These are phyloP conservation scores for Lepidium campestre DNA, from an alignment of 441 rosid species.

Conservation along the genomic window DNA sequence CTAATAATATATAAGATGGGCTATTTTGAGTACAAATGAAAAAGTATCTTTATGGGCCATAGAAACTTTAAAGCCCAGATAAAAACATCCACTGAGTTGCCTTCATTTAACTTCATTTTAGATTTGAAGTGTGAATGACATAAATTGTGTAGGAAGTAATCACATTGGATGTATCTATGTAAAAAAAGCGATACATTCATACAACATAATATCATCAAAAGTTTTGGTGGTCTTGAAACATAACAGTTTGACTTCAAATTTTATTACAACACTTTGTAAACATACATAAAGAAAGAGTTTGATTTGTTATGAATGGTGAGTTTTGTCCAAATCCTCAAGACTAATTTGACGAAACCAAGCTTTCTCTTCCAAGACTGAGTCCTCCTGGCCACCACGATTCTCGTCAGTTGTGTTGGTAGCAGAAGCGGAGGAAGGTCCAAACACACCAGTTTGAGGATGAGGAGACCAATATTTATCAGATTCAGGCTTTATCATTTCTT, in stretches of 20 bases:
- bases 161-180: too few species aligned
- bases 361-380: slow-evolving; percentile 52
- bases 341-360: slow-evolving; percentile 86
- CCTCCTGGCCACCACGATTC: neutral
- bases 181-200: too few species aligned
- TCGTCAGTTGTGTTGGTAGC: neutral
- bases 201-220: too few species aligned
- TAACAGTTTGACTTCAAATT: neutral
- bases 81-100: too few species aligned
- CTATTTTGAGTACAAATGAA: neutral
- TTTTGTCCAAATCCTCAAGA: slow-evolving; percentile 72
- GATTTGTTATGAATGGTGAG: slow-evolving; percentile 17
- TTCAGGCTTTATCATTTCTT: slow-evolving; percentile 45
- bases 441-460: slow-evolving; percentile 72
- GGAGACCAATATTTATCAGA: slow-evolving; percentile 77
- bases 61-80: neutral
- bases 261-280: neutral
- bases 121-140: too few species aligned
- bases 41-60: neutral
- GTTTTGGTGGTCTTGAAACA: too few species aligned
- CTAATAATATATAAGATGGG: neutral
- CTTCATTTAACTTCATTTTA: too few species aligned
- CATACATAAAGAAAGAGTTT: neutral
- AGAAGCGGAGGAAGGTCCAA: slow-evolving; percentile 55
- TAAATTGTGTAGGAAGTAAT: too few species aligned